Evolutionary conservation across 148 eudicot genomes (phyloP), one percentile per base, ranked within the genome.

Genomic region (Limonium bicolor): DNA sequence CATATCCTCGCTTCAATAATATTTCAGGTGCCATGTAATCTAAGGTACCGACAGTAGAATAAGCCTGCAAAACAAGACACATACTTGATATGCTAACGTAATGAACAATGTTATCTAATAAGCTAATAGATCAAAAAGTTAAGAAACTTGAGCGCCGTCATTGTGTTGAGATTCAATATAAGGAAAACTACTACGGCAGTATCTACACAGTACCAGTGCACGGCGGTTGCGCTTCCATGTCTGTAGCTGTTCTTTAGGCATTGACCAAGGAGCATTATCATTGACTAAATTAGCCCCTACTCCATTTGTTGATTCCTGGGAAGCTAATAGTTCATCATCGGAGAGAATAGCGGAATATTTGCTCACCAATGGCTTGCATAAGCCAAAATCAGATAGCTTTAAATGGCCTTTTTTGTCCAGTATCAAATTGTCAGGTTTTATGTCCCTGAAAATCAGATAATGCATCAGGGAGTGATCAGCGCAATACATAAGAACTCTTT

Each of bases 1-100:
- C 82, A 52, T 79, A 79, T 47, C 87, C 87, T 40, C 73, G 68
- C 51, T 79, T 79, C 35, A 71, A 59, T 41, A 79, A 58, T 49
- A 74, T 75, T 54, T 74, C 87, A n/a, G 87, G 87, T 51, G 87
- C 87, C 82, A 79, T 79, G 38, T 79, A 79, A 61, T 79, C 87
- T 26, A 71, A 76, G 43, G 87, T 79, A 51, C 87, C 87, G 32
- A 79, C 87, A 0, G 87, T 74, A 42, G 87, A 79, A 61, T 68
- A 79, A 36, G 87, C 87, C 87, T 78, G 67, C 51, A 62, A 36
- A 35, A 55, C 23, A 21, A 57, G 39, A 51, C 37, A 7, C 13
- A 34, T 20, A 48, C 22, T n/a, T 10, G 11, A 59, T 29, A 36
- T 32, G 35, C n/a, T n/a, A n/a, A n/a, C n/a, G n/a, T n/a, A n/a